These are phyloP conservation scores for Chrysanthemum seticuspe DNA, from an alignment of 129 eudicot species.

Conservation along the genomic window DNA sequence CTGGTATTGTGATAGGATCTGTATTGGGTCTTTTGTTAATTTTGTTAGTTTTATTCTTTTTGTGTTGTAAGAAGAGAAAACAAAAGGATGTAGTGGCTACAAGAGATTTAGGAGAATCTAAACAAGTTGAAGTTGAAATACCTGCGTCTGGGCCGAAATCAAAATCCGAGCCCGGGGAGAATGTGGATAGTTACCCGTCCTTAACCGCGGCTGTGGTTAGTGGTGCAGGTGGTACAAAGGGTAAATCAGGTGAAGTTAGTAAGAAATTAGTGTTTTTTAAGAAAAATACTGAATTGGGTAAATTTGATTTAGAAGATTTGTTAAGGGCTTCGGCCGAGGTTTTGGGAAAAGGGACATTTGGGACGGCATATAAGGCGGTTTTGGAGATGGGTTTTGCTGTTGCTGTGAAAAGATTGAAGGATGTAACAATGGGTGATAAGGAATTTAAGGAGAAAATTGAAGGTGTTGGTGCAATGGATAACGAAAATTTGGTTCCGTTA, in stretches of 20 bases:
- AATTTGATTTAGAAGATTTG: slow-evolving; percentile 78
- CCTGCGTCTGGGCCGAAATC: slow-evolving; percentile 29
- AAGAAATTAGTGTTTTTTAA: slow-evolving; percentile 67
- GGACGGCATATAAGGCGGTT: slow-evolving; percentile 89
- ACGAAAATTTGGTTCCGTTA: slow-evolving; percentile 72
- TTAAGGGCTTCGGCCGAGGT: slow-evolving; percentile 90
- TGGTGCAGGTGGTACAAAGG: slow-evolving; percentile 28
- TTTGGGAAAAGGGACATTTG: slow-evolving; percentile 87
- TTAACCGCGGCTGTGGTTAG: slow-evolving; percentile 34
- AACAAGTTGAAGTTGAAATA: slow-evolving; percentile 41
- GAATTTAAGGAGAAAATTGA: slow-evolving; percentile 75
- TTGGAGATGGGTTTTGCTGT: slow-evolving; percentile 65
- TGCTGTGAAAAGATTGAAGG: slow-evolving; percentile 91
- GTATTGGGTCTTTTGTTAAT: slow-evolving; percentile 49
- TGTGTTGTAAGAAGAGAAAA: slow-evolving; percentile 45
- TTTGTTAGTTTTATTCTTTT: slow-evolving; percentile 41
- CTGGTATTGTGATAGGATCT: slow-evolving; percentile 72
- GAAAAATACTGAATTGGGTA: slow-evolving; percentile 36
- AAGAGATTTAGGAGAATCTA: slow-evolving; percentile 23
- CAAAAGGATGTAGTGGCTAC: slow-evolving; percentile 23
- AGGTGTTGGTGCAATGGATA: slow-evolving; percentile 66
- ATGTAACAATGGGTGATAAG: slow-evolving; percentile 64
- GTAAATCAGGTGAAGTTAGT: slow-evolving; percentile 32
- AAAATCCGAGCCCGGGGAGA: slow-evolving; percentile 16
- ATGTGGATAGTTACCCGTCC: slow-evolving; percentile 19